Percentiles rank a stretch among this genome's conserved stretches.
These are phyloP conservation scores for Hansenula sp. DNA, from an alignment of 1,139 yeast genomes.

Conservation along the genomic window DNA sequence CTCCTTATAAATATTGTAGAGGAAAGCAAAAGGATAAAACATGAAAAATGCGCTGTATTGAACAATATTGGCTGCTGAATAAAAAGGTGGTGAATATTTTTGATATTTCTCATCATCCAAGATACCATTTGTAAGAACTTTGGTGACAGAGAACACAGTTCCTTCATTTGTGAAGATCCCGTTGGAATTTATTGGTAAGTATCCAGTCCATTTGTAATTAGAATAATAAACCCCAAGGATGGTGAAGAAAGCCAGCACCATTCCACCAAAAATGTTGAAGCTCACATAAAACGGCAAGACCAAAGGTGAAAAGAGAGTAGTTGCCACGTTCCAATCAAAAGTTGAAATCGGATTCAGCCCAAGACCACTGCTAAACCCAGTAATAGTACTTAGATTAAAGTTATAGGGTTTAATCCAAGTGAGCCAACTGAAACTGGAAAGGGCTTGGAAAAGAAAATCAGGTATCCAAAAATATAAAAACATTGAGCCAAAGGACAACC, in stretches of 20 bases:
- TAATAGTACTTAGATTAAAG: conserved; percentile 47
- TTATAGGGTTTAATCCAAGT: conserved; percentile 60
- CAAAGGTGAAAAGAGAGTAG: conserved; percentile 60
- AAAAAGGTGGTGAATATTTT: conserved; percentile 53
- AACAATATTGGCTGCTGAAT: conserved; percentile 53
- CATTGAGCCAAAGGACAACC: conserved; percentile 31
- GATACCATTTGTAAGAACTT: conserved; percentile 17
- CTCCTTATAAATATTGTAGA: conserved; percentile 36
- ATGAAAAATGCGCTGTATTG: conserved; percentile 56
- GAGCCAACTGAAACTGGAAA: conserved; percentile 61
- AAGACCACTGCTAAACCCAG: conserved; percentile 47
- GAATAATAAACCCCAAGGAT: conserved; percentile 45
- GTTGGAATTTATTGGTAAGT: conserved; percentile 43
- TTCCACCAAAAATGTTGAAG: conserved; percentile 44
- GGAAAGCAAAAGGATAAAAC: conserved; percentile 51
- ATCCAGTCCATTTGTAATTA: conserved; percentile 48
- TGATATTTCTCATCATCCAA: conserved; percentile 39
- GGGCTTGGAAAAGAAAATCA: conserved; percentile 44
- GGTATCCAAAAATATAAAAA: conserved; percentile 60
- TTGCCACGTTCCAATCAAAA: conserved; percentile 50
- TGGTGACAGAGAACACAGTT: conserved; percentile 32
- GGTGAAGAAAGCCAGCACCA: conserved; percentile 38
- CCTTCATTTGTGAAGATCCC: conserved; percentile 41
- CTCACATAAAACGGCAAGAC: conserved; percentile 63
- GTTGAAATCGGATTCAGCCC: conserved; percentile 53